Base-by-base conservation (phyloP, 371 early-diverging fungal genomes). In the Rhizopus microsporus region DNA sequence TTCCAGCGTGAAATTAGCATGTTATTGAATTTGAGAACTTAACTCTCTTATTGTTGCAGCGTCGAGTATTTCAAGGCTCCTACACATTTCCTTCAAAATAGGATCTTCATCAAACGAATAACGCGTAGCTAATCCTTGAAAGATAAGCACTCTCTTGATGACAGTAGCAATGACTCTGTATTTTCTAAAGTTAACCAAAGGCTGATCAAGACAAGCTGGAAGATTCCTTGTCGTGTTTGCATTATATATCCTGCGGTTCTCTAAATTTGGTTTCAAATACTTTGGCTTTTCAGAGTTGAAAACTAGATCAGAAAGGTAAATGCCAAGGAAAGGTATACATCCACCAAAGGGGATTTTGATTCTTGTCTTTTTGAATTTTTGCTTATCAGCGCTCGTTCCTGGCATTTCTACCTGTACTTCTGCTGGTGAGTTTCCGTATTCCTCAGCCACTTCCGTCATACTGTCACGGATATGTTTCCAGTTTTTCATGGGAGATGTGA, bases 381-480 rank as follows among this genome's bases (percentile, higher is more conserved):
- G 56, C n/a, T 54, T 56, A 31, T 65, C 62, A 1, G 61, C 51
- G 0, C 62, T 49, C 13, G 71, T 71, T 0, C 73, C 73, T 0
- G 74, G 74, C 65, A 73, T 60, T 23, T 73, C 74, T 4, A 73
- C 70, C 45, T 70, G 74, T 0, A 73, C 67, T 47, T 74, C 71
- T 2, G 66, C 60, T 1, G 74, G 68, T 10, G 74, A 74, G 45
- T 68, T 66, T 1, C 83, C 82, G 60, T 78, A 82, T 52, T 85
- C 82, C 51, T 87, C 87, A 0, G 82, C 81, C 5, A 83, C 77
- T 30, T 57, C 70, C 7, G 80, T 78, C 86, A 87, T 88, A 17
- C 81, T 83, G 38, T 80, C 81, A 3, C 89, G 77, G n/a, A 88
- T 72, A 33, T 83, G 74, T 43, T 82, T 81, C 83, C 85, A 89